Evolutionary conservation across 306 rosid species (phyloP).

Genomic region (Ormosia emarginata): DNA sequence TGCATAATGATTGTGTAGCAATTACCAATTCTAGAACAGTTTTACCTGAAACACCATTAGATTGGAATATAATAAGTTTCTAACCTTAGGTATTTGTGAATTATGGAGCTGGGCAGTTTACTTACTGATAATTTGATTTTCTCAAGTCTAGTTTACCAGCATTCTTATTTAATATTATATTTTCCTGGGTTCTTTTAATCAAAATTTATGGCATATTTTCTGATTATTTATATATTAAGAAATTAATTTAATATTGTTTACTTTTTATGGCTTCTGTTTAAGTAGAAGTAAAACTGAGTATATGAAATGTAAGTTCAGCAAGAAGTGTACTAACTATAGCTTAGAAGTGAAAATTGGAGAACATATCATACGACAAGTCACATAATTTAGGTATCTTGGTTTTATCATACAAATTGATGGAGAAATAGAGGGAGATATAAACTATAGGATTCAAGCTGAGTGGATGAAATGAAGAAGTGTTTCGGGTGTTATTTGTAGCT

Average conservation of each 20-base stretch:
- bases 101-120: slow-evolving; percentile 14
- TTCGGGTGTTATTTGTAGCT: too few species aligned
- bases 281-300: too few species aligned
- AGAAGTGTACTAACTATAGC: too few species aligned
- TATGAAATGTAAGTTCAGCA: too few species aligned
- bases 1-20: background rate
- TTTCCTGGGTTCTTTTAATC: background rate
- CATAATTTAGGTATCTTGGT: too few species aligned
- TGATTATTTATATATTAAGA: background rate
- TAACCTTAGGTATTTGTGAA: slow-evolving; percentile 13
- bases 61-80: background rate
- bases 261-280: background rate
- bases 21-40: background rate
- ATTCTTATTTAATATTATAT: slow-evolving; percentile 4
- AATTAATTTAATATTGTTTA: background rate
- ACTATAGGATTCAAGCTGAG: too few species aligned
- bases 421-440: too few species aligned
- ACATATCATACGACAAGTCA: too few species aligned
- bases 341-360: too few species aligned
- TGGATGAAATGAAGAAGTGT: too few species aligned
- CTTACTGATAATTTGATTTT: background rate
- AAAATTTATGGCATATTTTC: background rate
- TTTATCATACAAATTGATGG: too few species aligned
- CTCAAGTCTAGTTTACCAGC: background rate
- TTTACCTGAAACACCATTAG: background rate